Base-by-base conservation (phyloP, 2,329 filamentous ascomycete species). In the Cadophora malorum region DNA sequence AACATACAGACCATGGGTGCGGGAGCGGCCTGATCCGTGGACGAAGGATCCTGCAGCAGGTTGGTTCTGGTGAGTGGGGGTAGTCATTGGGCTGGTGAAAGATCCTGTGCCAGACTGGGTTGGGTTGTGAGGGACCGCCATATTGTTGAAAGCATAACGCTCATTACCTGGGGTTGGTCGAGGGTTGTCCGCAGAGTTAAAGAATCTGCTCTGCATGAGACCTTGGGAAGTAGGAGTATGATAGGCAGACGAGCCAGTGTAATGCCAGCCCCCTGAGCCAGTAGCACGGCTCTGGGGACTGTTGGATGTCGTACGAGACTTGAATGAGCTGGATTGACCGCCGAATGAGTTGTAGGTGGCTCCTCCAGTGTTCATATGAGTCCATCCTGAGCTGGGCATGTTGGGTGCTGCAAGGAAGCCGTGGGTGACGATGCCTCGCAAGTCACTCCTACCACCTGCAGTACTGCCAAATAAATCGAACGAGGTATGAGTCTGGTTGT, bases 71-170 rank as follows among this genome's bases (percentile, higher is more conserved):
- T 50, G 25, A 23, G 23, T 12, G n/a, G 58, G 38, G 35, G 21
- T 59, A 7, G 56, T 23, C 4, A 41, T 23, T 59, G 56, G 56
- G 56, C 28, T 59, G 33, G 21, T 16, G 16, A 62, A 62, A 5
- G 59, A 62, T 23, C 41, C 59, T 49, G 16, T 23, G n/a, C 25
- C 25, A 8, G 41, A 33, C 9, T 62, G 41, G 25, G 21, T 50
- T 47, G 38, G 7, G 28, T 62, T 49, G 6, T 41, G 19, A 12
- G 59, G 38, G 8, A 31, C 21, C 1, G 56, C n/a, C 56, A 59
- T 41, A 21, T 59, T 59, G 21, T 45, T 59, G 35, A 59, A 59
- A 19, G 56, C 56, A 21, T 31, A 49, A 23, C 41, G 59, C 41
- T 62, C 59, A 49, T 50, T 28, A 16, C 59, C 59, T 31, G 41